A percentile compares a stretch with the other conserved stretches of the same genome.
Conservation (phyloP, 2,329 filamentous ascomycete genomes). For the Aphanoascus verrucosus region DNA sequence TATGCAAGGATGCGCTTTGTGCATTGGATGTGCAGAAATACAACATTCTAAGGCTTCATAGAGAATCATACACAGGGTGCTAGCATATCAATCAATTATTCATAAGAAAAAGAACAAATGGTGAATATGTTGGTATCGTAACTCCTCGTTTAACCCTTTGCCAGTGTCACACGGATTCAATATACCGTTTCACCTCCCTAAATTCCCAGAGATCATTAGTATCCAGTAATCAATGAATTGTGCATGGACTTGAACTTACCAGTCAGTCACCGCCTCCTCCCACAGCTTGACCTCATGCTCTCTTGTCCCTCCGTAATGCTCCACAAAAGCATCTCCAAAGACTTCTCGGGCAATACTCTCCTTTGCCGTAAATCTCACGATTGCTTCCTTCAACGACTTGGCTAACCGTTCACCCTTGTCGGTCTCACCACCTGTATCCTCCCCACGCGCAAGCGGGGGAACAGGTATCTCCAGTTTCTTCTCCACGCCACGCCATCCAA, state of each 20-base stretch:
- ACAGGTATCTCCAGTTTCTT: constrained; percentile 77
- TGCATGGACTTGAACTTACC: constrained; percentile 48
- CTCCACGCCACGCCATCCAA: constrained; percentile 85
- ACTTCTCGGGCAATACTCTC: constrained; percentile 86
- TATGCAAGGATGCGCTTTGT: no score
- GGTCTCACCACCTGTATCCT: constrained; percentile 61
- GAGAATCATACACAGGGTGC: no score
- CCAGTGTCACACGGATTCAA: constrained; percentile 54
- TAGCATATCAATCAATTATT: no score
- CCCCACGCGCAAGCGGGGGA: constrained; percentile 72
- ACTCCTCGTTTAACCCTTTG: not conserved
- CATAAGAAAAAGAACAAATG: not conserved
- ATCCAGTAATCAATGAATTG: not conserved
- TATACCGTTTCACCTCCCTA: constrained; percentile 68
- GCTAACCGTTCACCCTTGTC: constrained; percentile 71
- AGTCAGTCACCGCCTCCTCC: constrained; percentile 95
- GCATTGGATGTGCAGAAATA: no score
- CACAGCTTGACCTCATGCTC: constrained; percentile 83
- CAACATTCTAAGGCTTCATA: no score
- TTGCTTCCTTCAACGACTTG: constrained; percentile 77
- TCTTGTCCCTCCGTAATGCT: constrained; percentile 84
- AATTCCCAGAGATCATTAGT: constrained; percentile 12
- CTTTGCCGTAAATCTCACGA: constrained; percentile 60
- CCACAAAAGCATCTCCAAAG: constrained; percentile 89
- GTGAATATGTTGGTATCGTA: not conserved